Evolutionary conservation across 345 rosid genomes (phyloP).

Genomic region (Hibiscus syriacus): DNA sequence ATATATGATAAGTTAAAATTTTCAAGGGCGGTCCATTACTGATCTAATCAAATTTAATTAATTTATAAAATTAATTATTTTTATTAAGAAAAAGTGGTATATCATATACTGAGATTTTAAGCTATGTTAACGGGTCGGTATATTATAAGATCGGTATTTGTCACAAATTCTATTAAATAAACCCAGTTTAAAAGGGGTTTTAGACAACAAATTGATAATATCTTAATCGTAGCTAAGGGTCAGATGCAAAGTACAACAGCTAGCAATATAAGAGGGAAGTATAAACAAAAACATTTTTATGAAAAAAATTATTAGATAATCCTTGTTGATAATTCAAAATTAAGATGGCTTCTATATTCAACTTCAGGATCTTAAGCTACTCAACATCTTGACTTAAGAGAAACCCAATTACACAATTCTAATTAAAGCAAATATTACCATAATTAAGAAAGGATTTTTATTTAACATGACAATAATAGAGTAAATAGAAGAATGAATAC

Average conservation of each 20-base stretch:
- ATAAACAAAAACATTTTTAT: neutral
- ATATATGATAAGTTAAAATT: too few species aligned
- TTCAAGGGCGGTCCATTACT: too few species aligned
- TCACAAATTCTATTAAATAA: neutral
- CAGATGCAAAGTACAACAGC: slow-evolving; percentile 7
- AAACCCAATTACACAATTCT: neutral
- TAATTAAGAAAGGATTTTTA: neutral
- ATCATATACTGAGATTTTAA: too few species aligned
- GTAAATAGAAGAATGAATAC: slow-evolving; percentile 16
- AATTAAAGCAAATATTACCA: too few species aligned
- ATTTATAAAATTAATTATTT: too few species aligned
- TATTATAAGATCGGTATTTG: too few species aligned
- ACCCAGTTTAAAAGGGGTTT: neutral
- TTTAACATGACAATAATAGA: neutral
- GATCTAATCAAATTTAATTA: too few species aligned
- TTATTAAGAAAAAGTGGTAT: too few species aligned
- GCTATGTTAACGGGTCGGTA: too few species aligned
- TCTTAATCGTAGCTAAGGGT: neutral
- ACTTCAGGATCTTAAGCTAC: neutral
- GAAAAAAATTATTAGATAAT: neutral
- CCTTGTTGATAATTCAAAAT: slow-evolving; percentile 1
- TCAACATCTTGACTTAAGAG: neutral
- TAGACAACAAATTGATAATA: neutral
- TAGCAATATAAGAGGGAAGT: neutral
- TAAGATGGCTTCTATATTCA: neutral